phyloP scores from a whole-genome alignment of 495 filamentous ascomycete species.

The Daldinia childiae region DNA sequence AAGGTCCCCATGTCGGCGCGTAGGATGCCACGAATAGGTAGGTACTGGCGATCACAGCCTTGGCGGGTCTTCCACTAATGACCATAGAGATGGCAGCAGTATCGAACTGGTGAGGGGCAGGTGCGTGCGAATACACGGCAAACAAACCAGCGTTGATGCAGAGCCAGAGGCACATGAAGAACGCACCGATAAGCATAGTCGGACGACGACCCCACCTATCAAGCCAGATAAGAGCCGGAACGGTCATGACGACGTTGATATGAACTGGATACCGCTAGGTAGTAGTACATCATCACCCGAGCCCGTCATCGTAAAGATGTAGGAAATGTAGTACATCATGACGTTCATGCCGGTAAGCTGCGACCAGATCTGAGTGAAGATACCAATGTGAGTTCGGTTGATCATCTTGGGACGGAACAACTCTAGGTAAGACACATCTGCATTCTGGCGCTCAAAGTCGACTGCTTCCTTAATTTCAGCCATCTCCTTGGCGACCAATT shows the following conservation, averaged over 20 bases:
- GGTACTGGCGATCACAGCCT: constrained; percentile 77
- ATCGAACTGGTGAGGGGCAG: constrained; percentile 46
- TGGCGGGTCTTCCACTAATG: constrained; percentile 67
- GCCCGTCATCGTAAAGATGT: constrained; percentile 79
- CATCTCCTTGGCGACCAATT: constrained; percentile 72
- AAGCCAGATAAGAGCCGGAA: constrained; percentile 64
- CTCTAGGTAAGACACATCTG: constrained; percentile 73
- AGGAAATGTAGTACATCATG: constrained; percentile 77
- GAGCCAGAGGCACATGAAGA: constrained; percentile 74
- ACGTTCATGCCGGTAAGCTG: constrained; percentile 88
- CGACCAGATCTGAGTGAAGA: constrained; percentile 86
- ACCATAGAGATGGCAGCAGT: constrained; percentile 55
- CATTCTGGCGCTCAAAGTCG: constrained; percentile 71
- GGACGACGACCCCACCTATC: constrained; percentile 70
- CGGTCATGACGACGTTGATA: constrained; percentile 71
- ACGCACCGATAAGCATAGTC: constrained; percentile 70
- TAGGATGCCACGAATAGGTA: constrained; percentile 83
- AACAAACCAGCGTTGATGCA: constrained; percentile 76
- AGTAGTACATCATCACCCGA: constrained; percentile 68
- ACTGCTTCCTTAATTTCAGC: constrained; percentile 74
- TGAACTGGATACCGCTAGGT: constrained; percentile 77
- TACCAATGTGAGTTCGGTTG: constrained; percentile 76
- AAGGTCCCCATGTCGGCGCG: constrained; percentile 77
- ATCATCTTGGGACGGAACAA: constrained; percentile 76
- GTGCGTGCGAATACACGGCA: constrained; percentile 57